Evolutionary conservation across 2,329 filamentous ascomycete genomes (phyloP).

Genomic region (Microdochium trichocladiopsis): DNA sequence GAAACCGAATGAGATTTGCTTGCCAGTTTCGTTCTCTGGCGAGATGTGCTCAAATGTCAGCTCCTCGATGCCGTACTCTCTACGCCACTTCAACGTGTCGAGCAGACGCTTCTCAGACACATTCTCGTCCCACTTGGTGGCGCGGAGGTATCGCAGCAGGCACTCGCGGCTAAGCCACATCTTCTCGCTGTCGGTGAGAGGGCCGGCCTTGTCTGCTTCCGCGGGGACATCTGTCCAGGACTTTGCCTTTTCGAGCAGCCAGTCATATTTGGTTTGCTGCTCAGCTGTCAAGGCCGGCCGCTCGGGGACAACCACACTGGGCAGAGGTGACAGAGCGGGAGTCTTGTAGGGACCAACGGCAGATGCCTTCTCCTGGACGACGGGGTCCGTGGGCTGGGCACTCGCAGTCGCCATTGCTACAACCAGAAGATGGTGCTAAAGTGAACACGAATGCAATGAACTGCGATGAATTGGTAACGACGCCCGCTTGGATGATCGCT

Average conservation of each 20-base stretch:
- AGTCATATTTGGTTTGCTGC: slow-evolving; percentile 74
- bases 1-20: slow-evolving; percentile 84
- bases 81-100: slow-evolving; percentile 77
- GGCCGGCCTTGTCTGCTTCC: slow-evolving; percentile 49
- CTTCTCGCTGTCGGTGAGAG: slow-evolving; percentile 71
- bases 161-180: slow-evolving; percentile 92
- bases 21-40: slow-evolving; percentile 92
- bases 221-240: slow-evolving; percentile 61
- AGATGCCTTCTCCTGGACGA: slow-evolving; percentile 13
- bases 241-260: slow-evolving; percentile 63
- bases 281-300: slow-evolving; percentile 61
- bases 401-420: background rate
- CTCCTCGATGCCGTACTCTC: slow-evolving; percentile 78
- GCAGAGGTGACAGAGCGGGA: slow-evolving; percentile 48
- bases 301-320: slow-evolving; percentile 50
- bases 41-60: slow-evolving; percentile 83
- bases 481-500: background rate
- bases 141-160: slow-evolving; percentile 84
- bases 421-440: too few species aligned
- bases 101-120: slow-evolving; percentile 75
- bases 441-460: too few species aligned
- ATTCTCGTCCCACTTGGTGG: slow-evolving; percentile 79
- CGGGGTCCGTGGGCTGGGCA: background rate
- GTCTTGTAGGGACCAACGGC: slow-evolving; percentile 30
- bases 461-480: too few species aligned